Conservation (phyloP, 805 yeast genomes). For the Metschnikowia colocasiae region DNA sequence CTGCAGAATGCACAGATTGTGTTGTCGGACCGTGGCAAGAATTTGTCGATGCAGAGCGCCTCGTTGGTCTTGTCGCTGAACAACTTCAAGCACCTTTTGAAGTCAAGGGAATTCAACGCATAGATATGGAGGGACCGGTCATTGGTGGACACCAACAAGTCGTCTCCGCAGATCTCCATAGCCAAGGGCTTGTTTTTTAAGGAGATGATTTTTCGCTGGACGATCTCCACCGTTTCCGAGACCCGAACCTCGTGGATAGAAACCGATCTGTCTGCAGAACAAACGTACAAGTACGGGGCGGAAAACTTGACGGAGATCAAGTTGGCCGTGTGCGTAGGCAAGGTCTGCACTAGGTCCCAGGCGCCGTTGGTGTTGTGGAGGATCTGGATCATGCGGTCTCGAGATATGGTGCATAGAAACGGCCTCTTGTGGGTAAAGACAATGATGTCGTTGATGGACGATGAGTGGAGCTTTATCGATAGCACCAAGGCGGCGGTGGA, state of each 20-base stretch:
- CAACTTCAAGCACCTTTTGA: slow-evolving; percentile 38
- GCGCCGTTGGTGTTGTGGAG: slow-evolving; percentile 27
- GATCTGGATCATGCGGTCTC: slow-evolving; percentile 63
- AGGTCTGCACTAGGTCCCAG: slow-evolving; percentile 58
- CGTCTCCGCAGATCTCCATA: slow-evolving; percentile 34
- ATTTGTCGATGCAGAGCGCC: slow-evolving; percentile 43
- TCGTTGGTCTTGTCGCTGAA: slow-evolving; percentile 37
- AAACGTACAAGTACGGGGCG: slow-evolving; percentile 40
- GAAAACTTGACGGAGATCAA: slow-evolving; percentile 35
- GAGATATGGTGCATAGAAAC: slow-evolving; percentile 46
- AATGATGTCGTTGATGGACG: slow-evolving; percentile 45
- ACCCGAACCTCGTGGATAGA: slow-evolving; percentile 44
- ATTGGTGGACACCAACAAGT: slow-evolving; percentile 48
- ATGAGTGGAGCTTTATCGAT: slow-evolving; percentile 47
- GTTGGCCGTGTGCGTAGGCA: slow-evolving; percentile 57
- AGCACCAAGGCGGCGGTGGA: slow-evolving; percentile 16
- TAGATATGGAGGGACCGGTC: slow-evolving; percentile 48
- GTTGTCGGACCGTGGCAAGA: slow-evolving; percentile 27
- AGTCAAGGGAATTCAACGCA: slow-evolving; percentile 32
- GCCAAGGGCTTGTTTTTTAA: slow-evolving; percentile 50
- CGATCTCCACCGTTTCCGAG: slow-evolving; percentile 17
- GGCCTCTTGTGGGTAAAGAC: slow-evolving; percentile 24
- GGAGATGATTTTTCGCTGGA: slow-evolving; percentile 46
- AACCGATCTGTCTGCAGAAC: slow-evolving; percentile 61
- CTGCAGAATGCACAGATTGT: slow-evolving; percentile 43